Evolutionary conservation across 495 filamentous ascomycete genomes (phyloP), one percentile per base, ranked within the genome.

Genomic region (Ascobolus immersus): DNA sequence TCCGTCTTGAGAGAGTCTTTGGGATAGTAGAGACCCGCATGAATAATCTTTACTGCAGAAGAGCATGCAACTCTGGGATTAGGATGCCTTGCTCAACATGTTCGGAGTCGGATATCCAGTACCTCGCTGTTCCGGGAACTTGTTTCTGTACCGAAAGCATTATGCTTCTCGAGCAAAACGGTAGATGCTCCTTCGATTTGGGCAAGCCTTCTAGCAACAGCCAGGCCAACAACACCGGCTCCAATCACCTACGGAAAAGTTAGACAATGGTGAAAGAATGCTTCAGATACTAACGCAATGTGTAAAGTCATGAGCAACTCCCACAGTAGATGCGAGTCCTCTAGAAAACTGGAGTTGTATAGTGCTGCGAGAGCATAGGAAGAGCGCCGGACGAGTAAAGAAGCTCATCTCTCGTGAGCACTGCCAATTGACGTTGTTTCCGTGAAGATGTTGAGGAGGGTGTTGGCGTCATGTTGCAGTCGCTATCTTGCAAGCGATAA

Each of bases 1-100:
- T 52, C 51, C 0, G 86, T 80, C 53, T 96, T 96, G 11, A 92
- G 66, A 1, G 69, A 70, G 23, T 51, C 47, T 13, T 62, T 48
- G 22, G 74, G 74, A 55, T 96, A 96, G 59, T 96, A 94, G 27
- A 94, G 65, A 25, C 89, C 89, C 2, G 77, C 86, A 45, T 96
- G 86, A 36, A 94, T 91, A 26, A 94, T 84, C 74, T 78, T 39
- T 7, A 31, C n/a, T 34, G 12, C 28, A n/a, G 14, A 18, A 21
- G 11, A 9, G 10, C 9, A 7, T 25, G 15, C 10, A 12, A 17
- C 26, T 29, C 17, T 11, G 29, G 24, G 12, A 27, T 12, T 8
- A 17, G 30, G 15, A 2, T 31, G 38, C 42, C 32, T 38, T 71
- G 74, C 65, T 93, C 86, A 40, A 78, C 90, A 54, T 93, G 94